Conservation (phyloP, 1,284 basidiomycete species). For the Phaffia rhodozyma region DNA sequence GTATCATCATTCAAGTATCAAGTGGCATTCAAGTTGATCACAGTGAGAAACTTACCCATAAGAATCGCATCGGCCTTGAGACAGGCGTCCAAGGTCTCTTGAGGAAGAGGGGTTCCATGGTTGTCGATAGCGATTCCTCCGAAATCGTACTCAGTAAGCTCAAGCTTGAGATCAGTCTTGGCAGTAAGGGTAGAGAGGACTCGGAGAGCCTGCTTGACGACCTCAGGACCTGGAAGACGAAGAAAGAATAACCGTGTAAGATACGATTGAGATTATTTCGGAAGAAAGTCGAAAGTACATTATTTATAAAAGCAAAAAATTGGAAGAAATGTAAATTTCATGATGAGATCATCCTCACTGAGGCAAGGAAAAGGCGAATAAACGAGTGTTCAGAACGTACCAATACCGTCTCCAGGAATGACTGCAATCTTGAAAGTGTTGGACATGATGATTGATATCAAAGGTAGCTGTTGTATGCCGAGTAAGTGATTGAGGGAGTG, state of each 20-base stretch:
- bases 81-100: slow-evolving; percentile 73
- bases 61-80: slow-evolving; percentile 81
- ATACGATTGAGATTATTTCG: background rate
- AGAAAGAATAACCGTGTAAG: background rate
- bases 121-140: slow-evolving; percentile 91
- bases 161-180: slow-evolving; percentile 59
- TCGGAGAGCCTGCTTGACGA: slow-evolving; percentile 74
- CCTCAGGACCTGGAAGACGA: slow-evolving; percentile 64
- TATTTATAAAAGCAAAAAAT: background rate
- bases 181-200: slow-evolving; percentile 67
- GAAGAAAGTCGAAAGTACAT: background rate
- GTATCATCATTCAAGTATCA: background rate
- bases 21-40: background rate
- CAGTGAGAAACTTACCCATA: slow-evolving; percentile 50
- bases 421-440: slow-evolving; percentile 62
- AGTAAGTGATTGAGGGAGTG: background rate
- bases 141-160: slow-evolving; percentile 57
- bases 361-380: background rate
- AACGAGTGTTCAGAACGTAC: slow-evolving; percentile 38
- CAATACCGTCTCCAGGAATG: slow-evolving; percentile 93
- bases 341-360: background rate
- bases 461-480: background rate
- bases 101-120: slow-evolving; percentile 69
- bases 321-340: background rate
- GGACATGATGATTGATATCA: slow-evolving; percentile 3